A percentile compares a stretch with the other conserved stretches of the same genome.
phyloP scores from a whole-genome alignment of 1,139 yeast genomes.

The Sugiyamaella paludigena region DNA sequence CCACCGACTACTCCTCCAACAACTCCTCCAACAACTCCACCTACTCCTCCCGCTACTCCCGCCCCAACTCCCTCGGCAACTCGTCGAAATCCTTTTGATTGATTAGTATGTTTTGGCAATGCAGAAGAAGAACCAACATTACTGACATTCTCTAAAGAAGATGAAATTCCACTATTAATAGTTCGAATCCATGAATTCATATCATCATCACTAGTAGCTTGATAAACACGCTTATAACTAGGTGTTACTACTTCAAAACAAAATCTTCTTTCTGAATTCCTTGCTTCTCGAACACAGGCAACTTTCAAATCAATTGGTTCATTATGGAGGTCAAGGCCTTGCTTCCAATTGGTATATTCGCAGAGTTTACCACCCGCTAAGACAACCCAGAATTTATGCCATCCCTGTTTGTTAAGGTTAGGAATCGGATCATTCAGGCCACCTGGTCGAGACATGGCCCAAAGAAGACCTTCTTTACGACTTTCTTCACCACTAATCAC shows the following conservation, averaged over 20 bases:
- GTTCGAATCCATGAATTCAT: slow-evolving; percentile 68
- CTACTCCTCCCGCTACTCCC: neutral
- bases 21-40: neutral
- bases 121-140: neutral
- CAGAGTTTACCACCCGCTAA: slow-evolving; percentile 62
- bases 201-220: slow-evolving; percentile 71
- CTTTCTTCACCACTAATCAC: slow-evolving; percentile 1
- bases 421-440: slow-evolving; percentile 47
- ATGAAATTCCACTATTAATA: slow-evolving; percentile 41
- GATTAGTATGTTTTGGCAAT: neutral
- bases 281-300: slow-evolving; percentile 58
- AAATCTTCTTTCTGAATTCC: slow-evolving; percentile 46
- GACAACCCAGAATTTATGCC: slow-evolving; percentile 93
- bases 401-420: slow-evolving; percentile 67
- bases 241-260: slow-evolving; percentile 82
- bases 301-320: slow-evolving; percentile 72
- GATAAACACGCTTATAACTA: slow-evolving; percentile 68
- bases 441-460: slow-evolving; percentile 49
- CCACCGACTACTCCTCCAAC: neutral
- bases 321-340: slow-evolving; percentile 59
- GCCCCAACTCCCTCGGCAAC: neutral
- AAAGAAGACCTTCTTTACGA: slow-evolving; percentile 55
- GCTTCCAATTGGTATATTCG: slow-evolving; percentile 83
- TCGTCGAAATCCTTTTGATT: slow-evolving; percentile 3
- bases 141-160: slow-evolving; percentile 29